Base-by-base conservation (phyloP, 2,329 filamentous ascomycete species). In the Ophiocordyceps camponoti-leonardi region DNA sequence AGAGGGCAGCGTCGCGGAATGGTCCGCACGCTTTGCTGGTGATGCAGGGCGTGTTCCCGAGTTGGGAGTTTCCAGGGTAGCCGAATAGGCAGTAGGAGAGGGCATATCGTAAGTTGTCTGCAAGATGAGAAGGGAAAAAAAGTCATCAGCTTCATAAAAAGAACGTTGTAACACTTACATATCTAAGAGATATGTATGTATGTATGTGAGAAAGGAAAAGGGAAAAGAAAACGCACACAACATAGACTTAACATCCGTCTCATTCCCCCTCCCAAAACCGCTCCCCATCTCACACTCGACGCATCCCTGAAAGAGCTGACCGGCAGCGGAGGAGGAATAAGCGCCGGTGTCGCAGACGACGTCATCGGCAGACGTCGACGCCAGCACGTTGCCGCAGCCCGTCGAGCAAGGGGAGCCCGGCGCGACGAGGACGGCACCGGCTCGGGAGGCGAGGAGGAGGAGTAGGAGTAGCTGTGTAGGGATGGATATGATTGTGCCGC, bases 51-150 rank as follows among this genome's bases (percentile, higher is more conserved):
- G 59, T 69, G 46, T 63, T 58, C 2, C 57, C 57, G 12, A 63
- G 54, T 12, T 65, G 50, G 1, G 62, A 52, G 45, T 72, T 68
- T 28, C 64, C 58, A 0, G 68, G 68, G 6, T 59, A 56, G 2
- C 70, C 71, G 48, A 67, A 80, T 1, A 80, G 52, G 52, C 77
- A 81, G 52, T 69, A 68, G 2, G 70, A 71, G 2, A 71, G 50
- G 6, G 73, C 65, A 52, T 69, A 79, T 54, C 77, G 67, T 45
- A 79, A 50, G 50, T 80, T 80, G 50, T 78, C 75, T 79, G 37
- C 6, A 23, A 6, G 11, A 4, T 18, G 11, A 4, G 18, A 11
- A 39, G 4, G 18, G 20, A 18, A 11, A 39, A 6, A 3, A 39
- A 39, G n/a, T 10, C n/a, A 18, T 19, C 16, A 39, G 26, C 11